Evolutionary conservation across 164 flowering plant species (phyloP).

Genomic region (Nelumbo lutea): DNA sequence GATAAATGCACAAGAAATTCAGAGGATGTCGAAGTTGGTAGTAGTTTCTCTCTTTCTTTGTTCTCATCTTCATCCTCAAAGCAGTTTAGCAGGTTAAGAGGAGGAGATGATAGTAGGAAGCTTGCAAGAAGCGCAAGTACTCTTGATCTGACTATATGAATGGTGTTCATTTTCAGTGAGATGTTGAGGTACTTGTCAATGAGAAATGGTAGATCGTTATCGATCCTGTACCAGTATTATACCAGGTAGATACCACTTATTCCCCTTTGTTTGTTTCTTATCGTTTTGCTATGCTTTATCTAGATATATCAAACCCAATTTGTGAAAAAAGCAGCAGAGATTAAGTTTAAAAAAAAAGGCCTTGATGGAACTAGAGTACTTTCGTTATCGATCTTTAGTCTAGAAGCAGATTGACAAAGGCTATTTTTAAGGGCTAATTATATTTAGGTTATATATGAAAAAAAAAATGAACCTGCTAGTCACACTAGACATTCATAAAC

Average conservation of each 20-base stretch:
- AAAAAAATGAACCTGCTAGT: no score
- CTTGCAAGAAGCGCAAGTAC: conserved; percentile 46
- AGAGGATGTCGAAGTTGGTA: conserved; percentile 25
- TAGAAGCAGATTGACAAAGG: no score
- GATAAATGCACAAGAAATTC: conserved; percentile 2
- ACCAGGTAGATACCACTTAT: conserved; percentile 22
- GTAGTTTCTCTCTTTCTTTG: conserved; percentile 44
- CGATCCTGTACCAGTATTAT: conserved; percentile 6
- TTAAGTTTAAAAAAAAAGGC: no score
- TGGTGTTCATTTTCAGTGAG: conserved; percentile 64
- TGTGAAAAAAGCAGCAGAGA: no score
- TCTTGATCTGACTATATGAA: conserved; percentile 91
- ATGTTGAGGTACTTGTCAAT: conserved; percentile 62
- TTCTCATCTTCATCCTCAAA: conserved; percentile 24
- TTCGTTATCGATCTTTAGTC: no score
- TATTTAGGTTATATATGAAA: no score
- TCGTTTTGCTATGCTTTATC: conserved; percentile 8
- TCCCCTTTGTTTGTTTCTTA: conserved; percentile 7
- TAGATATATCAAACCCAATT: no score
- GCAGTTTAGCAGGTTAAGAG: conserved; percentile 27
- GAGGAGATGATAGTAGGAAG: conserved; percentile 15
- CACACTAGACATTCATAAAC: no score
- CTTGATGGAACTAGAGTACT: no score
- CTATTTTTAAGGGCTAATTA: no score
- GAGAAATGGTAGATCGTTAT: conserved; percentile 12